Base-by-base conservation (phyloP, 139 green algal species). In the Edaphochlamys debaryana region DNA sequence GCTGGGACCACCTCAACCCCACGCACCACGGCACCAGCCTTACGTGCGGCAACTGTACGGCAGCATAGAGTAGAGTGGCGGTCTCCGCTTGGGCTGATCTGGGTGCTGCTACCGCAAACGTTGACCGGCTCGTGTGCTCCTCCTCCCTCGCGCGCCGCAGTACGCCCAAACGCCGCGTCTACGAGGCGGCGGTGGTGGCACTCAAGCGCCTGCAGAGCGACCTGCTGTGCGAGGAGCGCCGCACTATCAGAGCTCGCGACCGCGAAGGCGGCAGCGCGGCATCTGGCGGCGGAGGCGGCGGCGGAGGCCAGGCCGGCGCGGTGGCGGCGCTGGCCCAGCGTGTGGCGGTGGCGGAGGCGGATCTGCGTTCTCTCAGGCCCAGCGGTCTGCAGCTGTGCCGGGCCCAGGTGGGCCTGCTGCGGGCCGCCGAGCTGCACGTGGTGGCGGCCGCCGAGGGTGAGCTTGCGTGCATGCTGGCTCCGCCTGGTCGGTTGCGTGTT, bases 141-240 rank as follows among this genome's bases (percentile, higher is more conserved):
- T n/a, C 58, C 70, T 80, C 38, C 58, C 30, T 29, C 58, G 74
- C 27, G 69, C 85, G 23, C 64, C 64, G 48, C 86, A 80, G 19
- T 90, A 90, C 75, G 86, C 81, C 22, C n/a, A n/a, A n/a, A n/a
- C 52, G 86, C 27, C 32, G 77, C 37, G 69, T 86, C 32, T 86
- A 88, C 66, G 79, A 88, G 80, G 68, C 64, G n/a, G 48, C 42
- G n/a, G 48, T 90, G 54, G 86, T 88, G 62, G 73, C 88, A 8
- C 40, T 85, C n/a, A 60, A 90, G 22, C 71, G 81, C 6, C 82
- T 82, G 70, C 64, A 87, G 64, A 63, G 82, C 62, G 8, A 23
- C 11, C 36, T 37, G 34, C 54, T 80, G 58, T 11, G 27, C 38
- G 38, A 42, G 58, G 38, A 54, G 29, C n/a, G n/a, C n/a, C n/a